Conservation (phyloP, 2,329 filamentous ascomycete species). For the Arthrobotrys megalospora region DNA sequence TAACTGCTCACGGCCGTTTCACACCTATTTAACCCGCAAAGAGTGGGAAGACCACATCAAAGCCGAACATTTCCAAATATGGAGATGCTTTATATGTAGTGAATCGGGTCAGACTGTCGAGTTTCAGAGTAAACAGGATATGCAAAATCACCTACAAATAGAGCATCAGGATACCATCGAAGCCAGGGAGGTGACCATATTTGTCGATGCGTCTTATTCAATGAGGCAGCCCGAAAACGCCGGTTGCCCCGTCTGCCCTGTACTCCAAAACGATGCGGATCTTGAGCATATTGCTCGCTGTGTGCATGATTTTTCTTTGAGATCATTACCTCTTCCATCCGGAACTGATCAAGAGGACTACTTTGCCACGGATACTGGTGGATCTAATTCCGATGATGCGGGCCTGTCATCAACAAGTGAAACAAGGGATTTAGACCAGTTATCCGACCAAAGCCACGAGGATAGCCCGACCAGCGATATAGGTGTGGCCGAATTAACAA, state of each 20-base stretch:
- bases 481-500: too few species aligned
- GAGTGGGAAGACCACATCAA: slow-evolving; percentile 32
- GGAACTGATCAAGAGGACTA: background rate
- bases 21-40: background rate
- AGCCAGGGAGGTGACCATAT: slow-evolving; percentile 3
- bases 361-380: background rate
- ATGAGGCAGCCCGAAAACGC: background rate
- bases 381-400: too few species aligned
- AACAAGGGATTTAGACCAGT: too few species aligned
- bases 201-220: background rate
- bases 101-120: background rate
- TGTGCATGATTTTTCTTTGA: slow-evolving; percentile 27
- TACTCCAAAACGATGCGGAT: background rate
- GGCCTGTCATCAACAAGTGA: too few species aligned
- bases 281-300: slow-evolving; percentile 17
- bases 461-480: too few species aligned
- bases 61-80: background rate
- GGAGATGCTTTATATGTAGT: slow-evolving; percentile 22
- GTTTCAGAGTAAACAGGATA: background rate
- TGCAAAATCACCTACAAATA: background rate
- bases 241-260: background rate
- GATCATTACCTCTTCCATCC: slow-evolving; percentile 9
- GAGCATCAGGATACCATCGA: background rate
- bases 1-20: slow-evolving; percentile 1
- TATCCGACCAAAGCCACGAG: too few species aligned